Conservation (phyloP, 1,139 yeast genomes). For the Candida sp. region DNA sequence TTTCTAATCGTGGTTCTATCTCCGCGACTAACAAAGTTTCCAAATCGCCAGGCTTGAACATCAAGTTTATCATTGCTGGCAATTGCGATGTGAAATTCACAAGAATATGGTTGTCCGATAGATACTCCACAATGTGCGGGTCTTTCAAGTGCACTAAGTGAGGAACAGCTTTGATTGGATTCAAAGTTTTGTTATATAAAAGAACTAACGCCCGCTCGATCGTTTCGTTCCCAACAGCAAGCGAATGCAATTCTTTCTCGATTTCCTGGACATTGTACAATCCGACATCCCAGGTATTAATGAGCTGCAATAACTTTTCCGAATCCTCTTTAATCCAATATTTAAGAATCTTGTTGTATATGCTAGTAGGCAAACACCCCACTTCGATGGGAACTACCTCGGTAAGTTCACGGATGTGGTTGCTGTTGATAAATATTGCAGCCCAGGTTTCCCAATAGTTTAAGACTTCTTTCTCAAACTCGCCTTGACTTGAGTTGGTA, state of each 20-base stretch:
- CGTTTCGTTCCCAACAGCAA: slow-evolving; percentile 24
- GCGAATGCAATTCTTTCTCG: slow-evolving; percentile 52
- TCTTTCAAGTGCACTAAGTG: slow-evolving; percentile 65
- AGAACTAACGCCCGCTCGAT: slow-evolving; percentile 58
- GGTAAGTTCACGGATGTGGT: slow-evolving; percentile 52
- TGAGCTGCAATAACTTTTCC: slow-evolving; percentile 39
- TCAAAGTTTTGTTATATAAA: slow-evolving; percentile 59
- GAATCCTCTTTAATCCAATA: slow-evolving; percentile 46
- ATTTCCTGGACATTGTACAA: slow-evolving; percentile 55
- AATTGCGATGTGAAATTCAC: slow-evolving; percentile 50
- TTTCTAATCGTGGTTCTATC: slow-evolving; percentile 41
- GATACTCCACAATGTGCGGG: slow-evolving; percentile 55
- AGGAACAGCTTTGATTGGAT: slow-evolving; percentile 64
- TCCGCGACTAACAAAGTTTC: slow-evolving; percentile 44
- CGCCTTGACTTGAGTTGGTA: slow-evolving; percentile 27
- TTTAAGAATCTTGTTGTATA: slow-evolving; percentile 58
- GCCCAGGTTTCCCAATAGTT: slow-evolving; percentile 76
- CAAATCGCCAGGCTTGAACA: slow-evolving; percentile 33
- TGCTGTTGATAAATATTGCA: slow-evolving; percentile 52
- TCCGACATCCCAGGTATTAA: slow-evolving; percentile 62
- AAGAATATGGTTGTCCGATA: slow-evolving; percentile 66
- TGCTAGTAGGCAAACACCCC: slow-evolving; percentile 35
- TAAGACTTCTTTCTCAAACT: slow-evolving; percentile 32
- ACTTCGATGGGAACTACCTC: slow-evolving; percentile 54
- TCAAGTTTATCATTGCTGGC: slow-evolving; percentile 56